Evolutionary conservation across 371 early-diverging fungal genomes (phyloP).

Genomic region (Zopfochytrium polystomum): DNA sequence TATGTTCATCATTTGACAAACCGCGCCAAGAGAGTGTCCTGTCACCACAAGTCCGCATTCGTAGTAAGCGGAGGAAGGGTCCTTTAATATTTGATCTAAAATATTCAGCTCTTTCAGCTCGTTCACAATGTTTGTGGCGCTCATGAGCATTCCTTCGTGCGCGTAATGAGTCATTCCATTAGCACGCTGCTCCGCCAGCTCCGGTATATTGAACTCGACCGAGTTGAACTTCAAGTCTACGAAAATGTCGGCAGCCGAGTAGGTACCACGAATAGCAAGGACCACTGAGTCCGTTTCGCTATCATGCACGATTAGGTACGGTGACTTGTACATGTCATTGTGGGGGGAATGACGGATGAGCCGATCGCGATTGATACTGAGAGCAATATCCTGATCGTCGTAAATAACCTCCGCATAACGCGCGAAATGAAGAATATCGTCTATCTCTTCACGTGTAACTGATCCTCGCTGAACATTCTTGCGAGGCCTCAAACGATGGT

Average conservation of each 20-base stretch:
- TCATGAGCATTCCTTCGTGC: slow-evolving; percentile 38
- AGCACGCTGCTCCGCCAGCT: slow-evolving; percentile 12
- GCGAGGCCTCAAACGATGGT: slow-evolving; percentile 3
- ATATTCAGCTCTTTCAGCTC: slow-evolving; percentile 25
- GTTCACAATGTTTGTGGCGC: slow-evolving; percentile 36
- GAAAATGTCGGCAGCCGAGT: slow-evolving; percentile 38
- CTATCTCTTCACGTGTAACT: slow-evolving; percentile 32
- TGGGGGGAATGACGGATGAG: slow-evolving; percentile 20
- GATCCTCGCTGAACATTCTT: slow-evolving; percentile 15
- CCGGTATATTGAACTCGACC: slow-evolving; percentile 16
- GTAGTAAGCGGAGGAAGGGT: slow-evolving; percentile 8
- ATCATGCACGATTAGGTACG: slow-evolving; percentile 37
- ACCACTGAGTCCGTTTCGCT: slow-evolving; percentile 35
- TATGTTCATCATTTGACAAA: slow-evolving; percentile 5
- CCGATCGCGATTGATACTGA: slow-evolving; percentile 9
- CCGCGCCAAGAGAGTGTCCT: slow-evolving; percentile 42
- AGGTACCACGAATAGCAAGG: slow-evolving; percentile 41
- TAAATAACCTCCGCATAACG: slow-evolving; percentile 38
- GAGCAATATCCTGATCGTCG: slow-evolving; percentile 21
- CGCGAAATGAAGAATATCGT: slow-evolving; percentile 40
- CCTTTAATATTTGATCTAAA: slow-evolving; percentile 21
- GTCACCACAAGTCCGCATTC: slow-evolving; percentile 38
- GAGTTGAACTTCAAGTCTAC: slow-evolving; percentile 41
- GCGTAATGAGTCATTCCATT: slow-evolving; percentile 15
- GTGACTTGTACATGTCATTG: slow-evolving; percentile 34